phyloP scores from a whole-genome alignment of 371 early-diverging fungal genomes.

The Homolaphlyctis polyrhiza region DNA sequence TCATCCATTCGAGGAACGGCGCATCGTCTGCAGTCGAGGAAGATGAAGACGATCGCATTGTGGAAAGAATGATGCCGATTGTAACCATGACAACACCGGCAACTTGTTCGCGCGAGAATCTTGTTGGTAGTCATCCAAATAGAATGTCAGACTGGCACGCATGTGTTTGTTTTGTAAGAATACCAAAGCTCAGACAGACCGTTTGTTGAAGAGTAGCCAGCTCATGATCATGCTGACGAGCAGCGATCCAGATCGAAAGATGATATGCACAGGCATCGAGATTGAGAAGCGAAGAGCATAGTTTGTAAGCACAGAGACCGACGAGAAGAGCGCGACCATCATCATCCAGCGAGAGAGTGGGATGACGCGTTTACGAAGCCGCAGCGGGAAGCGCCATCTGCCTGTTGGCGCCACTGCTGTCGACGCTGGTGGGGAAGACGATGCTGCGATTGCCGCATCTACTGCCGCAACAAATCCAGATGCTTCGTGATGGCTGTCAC shows the following conservation, averaged over 20 bases:
- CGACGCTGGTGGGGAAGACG: not conserved
- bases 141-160: too few species aligned
- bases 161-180: too few species aligned
- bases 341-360: conserved; percentile 69
- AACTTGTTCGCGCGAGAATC: conserved; percentile 18
- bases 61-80: conserved; percentile 73
- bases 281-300: conserved; percentile 73
- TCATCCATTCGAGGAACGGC: conserved; percentile 48
- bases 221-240: conserved; percentile 83
- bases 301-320: conserved; percentile 77
- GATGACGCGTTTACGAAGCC: conserved; percentile 56
- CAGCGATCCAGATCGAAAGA: conserved; percentile 79
- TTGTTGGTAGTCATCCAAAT: not conserved
- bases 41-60: conserved; percentile 50
- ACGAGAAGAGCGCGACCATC: conserved; percentile 73
- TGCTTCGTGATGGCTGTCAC: too few species aligned
- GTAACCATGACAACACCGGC: conserved; percentile 71
- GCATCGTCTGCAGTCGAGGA: not conserved
- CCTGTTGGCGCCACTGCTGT: not conserved
- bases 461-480: not conserved
- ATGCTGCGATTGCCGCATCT: not conserved
- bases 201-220: conserved; percentile 60
- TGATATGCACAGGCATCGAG: conserved; percentile 83
- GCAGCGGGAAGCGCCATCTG: conserved; percentile 8
- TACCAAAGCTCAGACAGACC: too few species aligned